A percentile compares a stretch with the other conserved stretches of the same genome.
phyloP scores from a whole-genome alignment of 2,329 filamentous ascomycete species.

The Thelonectria discophora region DNA sequence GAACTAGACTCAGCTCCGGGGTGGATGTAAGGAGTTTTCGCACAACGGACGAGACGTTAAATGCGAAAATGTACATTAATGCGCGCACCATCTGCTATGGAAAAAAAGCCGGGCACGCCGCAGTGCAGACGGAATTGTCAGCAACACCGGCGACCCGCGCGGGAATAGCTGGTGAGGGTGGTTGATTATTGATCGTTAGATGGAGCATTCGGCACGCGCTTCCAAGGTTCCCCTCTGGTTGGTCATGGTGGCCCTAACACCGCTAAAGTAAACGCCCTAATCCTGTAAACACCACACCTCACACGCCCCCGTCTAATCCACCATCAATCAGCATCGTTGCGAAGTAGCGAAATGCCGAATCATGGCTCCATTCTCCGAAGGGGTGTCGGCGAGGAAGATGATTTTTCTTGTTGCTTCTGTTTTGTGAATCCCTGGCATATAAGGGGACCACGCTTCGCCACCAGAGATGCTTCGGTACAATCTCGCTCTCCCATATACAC shows the following conservation, averaged over 20 bases:
- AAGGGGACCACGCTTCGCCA: conserved; percentile 15
- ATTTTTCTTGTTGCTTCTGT: conserved; percentile 1
- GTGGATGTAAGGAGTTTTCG: background rate
- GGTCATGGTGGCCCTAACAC: background rate
- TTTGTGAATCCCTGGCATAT: conserved; percentile 18
- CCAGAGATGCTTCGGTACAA: background rate
- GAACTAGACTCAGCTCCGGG: background rate
- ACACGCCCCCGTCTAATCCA: background rate
- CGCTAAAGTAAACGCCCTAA: background rate
- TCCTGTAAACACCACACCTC: background rate
- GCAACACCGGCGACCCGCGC: conserved; percentile 15
- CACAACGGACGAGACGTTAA: too few relatives aligned
- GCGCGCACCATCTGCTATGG: too few relatives aligned
- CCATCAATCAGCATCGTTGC: background rate
- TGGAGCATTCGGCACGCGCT: conserved; percentile 24
- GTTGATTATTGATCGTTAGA: conserved; percentile 5
- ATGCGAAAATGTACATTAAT: too few relatives aligned
- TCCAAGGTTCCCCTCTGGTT: conserved; percentile 4
- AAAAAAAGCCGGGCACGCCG: too few relatives aligned
- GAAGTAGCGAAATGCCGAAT: conserved; percentile 23
- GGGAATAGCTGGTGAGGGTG: background rate
- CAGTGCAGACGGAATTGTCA: too few relatives aligned
- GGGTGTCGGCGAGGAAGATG: conserved; percentile 19
- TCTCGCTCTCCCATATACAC: conserved; percentile 6
- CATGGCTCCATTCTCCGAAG: conserved; percentile 12